A percentile compares a stretch with the other conserved stretches of the same genome.
These are phyloP conservation scores for Diaporthe vaccinii DNA, from an alignment of 2,329 filamentous ascomycete species.

Conservation along the genomic window DNA sequence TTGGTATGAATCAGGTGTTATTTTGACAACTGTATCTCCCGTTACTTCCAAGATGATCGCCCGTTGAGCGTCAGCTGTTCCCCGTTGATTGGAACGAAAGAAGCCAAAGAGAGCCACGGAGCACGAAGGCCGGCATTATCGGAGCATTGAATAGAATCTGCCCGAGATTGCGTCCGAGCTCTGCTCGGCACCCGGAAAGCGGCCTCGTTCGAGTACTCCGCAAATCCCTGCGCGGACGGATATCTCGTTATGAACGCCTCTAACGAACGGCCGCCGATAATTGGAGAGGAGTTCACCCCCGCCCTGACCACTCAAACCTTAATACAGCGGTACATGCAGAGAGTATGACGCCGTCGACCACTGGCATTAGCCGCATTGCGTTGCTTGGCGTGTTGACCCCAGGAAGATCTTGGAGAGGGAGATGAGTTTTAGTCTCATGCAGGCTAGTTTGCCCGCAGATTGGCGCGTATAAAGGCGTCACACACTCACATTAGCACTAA, in stretches of 20 bases:
- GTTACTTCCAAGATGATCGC: too few relatives aligned
- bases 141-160: background rate
- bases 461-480: constrained; percentile 5
- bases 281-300: constrained; percentile 3
- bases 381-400: background rate
- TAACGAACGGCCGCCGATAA: constrained; percentile 6
- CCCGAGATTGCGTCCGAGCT: constrained; percentile 5
- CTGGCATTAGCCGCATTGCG: background rate
- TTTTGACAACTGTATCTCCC: background rate
- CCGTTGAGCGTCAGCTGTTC: background rate
- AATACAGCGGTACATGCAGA: background rate
- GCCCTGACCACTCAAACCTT: background rate
- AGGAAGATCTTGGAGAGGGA: background rate
- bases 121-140: background rate
- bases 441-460: background rate
- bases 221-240: background rate
- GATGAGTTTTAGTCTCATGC: background rate
- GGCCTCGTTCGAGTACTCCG: background rate
- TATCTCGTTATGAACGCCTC: background rate
- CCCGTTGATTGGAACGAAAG: background rate
- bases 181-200: constrained; percentile 11
- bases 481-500: background rate
- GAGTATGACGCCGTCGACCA: background rate
- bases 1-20: background rate
- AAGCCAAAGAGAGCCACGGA: background rate